Percentiles rank a stretch among this genome's conserved stretches.
These are phyloP conservation scores for Kurtzmaniella cleridarum DNA, from an alignment of 805 yeast genomes.

Conservation along the genomic window DNA sequence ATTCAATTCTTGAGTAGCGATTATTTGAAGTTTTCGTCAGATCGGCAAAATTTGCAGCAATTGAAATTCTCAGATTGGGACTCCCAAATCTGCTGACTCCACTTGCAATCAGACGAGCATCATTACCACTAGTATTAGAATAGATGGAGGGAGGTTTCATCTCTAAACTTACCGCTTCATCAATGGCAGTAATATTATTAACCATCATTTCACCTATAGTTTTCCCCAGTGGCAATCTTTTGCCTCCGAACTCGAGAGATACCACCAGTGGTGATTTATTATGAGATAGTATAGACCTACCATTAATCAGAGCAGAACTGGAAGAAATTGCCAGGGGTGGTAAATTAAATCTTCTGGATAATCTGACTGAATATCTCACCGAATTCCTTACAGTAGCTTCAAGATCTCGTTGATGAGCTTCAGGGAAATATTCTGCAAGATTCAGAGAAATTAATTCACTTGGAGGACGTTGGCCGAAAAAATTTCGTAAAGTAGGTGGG, in stretches of 20 bases:
- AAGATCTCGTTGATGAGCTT: constrained; percentile 62
- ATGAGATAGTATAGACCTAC: constrained; percentile 8
- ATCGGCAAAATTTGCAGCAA: constrained; percentile 26
- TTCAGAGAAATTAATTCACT: constrained; percentile 87
- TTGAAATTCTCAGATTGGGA: constrained; percentile 17
- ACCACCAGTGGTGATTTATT: constrained; percentile 1
- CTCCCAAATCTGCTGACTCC: constrained; percentile 3
- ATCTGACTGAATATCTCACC: constrained; percentile 67
- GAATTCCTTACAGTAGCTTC: constrained; percentile 81
- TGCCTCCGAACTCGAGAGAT: constrained; percentile 1
- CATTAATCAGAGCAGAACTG: constrained; percentile 6
- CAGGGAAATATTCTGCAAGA: constrained; percentile 87
- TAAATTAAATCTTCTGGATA: constrained; percentile 37
- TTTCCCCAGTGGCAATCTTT: constrained; percentile 17
- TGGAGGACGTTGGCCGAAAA: constrained; percentile 90
- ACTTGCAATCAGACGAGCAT: constrained; percentile 14
- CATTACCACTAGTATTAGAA: constrained; percentile 13
- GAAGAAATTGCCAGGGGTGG: constrained; percentile 9
- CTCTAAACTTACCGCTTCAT: constrained; percentile 29
- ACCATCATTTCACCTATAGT: constrained; percentile 64
- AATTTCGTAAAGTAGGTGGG: constrained; percentile 33
- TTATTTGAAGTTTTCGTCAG: constrained; percentile 15
- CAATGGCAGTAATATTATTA: constrained; percentile 52
- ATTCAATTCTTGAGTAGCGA: constrained; percentile 43
- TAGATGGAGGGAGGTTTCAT: constrained; percentile 18